Evolutionary conservation across 345 rosid species (phyloP).

Genomic region (Hirschfeldia incana): DNA sequence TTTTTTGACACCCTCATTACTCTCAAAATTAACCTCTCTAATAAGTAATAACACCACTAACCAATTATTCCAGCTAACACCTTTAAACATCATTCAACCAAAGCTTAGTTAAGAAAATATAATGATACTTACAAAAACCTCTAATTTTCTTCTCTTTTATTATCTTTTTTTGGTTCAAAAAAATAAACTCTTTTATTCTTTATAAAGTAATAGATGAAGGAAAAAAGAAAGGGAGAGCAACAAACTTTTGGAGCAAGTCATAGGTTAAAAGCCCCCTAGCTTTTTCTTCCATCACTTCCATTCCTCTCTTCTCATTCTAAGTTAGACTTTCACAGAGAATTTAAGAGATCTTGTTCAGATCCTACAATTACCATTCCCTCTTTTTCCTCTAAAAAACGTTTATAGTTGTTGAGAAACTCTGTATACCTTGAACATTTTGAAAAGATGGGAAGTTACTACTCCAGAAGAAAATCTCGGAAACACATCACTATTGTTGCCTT

Average conservation of each 20-base stretch:
- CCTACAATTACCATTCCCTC: neutral
- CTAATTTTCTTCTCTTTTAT: neutral
- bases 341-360: neutral
- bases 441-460: constrained; percentile 31
- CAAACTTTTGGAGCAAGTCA: constrained; percentile 43
- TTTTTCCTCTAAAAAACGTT: neutral
- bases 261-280: constrained; percentile 25
- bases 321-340: constrained; percentile 4
- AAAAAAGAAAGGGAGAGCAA: constrained; percentile 17
- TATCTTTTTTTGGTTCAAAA: neutral
- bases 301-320: constrained; percentile 36
- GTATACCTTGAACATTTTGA: neutral
- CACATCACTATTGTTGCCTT: constrained; percentile 18
- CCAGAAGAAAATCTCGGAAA: constrained; percentile 30
- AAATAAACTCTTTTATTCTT: neutral
- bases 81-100: constrained; percentile 14
- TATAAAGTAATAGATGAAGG: constrained; percentile 4
- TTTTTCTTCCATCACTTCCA: constrained; percentile 35
- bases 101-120: neutral
- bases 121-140: neutral
- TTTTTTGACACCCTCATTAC: constrained; percentile 29
- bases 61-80: constrained; percentile 15
- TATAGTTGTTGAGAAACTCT: neutral
- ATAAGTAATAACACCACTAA: constrained; percentile 1
- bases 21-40: constrained; percentile 8